Conservation (phyloP, 2,329 filamentous ascomycete species). For the Neofusicoccum kwambonambiense region DNA sequence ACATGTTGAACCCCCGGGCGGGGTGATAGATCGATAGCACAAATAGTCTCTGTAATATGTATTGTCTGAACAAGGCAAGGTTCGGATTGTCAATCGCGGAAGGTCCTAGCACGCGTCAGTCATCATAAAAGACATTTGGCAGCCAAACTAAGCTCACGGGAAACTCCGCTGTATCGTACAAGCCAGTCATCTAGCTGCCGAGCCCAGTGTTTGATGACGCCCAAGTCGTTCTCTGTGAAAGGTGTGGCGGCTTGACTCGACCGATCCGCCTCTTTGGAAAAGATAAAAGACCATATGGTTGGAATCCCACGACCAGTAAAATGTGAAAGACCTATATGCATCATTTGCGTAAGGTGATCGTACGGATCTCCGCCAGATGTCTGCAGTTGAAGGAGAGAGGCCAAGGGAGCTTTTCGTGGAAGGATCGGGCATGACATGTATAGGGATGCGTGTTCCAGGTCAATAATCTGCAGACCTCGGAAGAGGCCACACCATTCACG, state of each 20-base stretch:
- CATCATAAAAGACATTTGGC: neutral
- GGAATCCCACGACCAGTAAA: conserved; percentile 45
- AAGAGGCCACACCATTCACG: conserved; percentile 44
- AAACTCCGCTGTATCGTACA: conserved; percentile 33
- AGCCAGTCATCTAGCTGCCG: conserved; percentile 45
- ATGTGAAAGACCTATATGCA: conserved; percentile 45
- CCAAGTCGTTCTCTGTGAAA: conserved; percentile 42
- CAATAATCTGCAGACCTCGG: conserved; percentile 42
- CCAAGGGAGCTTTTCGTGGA: conserved; percentile 41
- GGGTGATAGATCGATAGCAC: conserved; percentile 47
- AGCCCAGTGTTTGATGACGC: conserved; percentile 46
- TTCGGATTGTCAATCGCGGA: conserved; percentile 35
- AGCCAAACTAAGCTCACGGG: neutral
- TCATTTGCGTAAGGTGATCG: conserved; percentile 45
- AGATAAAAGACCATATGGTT: conserved; percentile 46
- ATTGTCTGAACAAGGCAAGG: conserved; percentile 42
- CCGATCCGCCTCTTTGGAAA: conserved; percentile 22
- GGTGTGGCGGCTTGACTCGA: conserved; percentile 24
- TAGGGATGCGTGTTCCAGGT: conserved; percentile 46
- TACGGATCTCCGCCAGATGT: conserved; percentile 42
- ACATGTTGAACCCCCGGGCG: conserved; percentile 41
- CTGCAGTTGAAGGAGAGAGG: conserved; percentile 32
- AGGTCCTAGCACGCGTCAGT: conserved; percentile 20
- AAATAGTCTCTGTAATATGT: conserved; percentile 43
- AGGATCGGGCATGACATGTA: conserved; percentile 44